Evolutionary conservation across 2,329 filamentous ascomycete genomes (phyloP).

Genomic region (Epichloe glyceriae): DNA sequence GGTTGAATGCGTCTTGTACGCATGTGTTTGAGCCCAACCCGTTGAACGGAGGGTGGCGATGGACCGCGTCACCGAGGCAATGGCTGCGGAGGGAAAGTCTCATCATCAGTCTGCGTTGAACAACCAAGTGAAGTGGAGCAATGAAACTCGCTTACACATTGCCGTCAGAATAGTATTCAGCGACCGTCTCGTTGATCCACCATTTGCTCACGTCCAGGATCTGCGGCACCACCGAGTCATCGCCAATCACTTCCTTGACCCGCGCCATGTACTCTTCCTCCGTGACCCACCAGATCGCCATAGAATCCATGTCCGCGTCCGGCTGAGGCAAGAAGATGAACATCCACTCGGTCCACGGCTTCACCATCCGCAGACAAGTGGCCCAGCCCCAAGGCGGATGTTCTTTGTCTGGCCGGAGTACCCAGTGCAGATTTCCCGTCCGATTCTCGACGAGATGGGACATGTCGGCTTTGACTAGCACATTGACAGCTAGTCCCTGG

Average conservation of each 20-base stretch:
- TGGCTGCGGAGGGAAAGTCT: conserved; percentile 19
- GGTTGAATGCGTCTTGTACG: conserved; percentile 42
- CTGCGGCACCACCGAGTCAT: conserved; percentile 34
- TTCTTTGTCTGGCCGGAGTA: conserved; percentile 40
- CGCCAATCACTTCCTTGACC: conserved; percentile 39
- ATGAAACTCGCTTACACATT: conserved; percentile 27
- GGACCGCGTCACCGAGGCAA: conserved; percentile 44
- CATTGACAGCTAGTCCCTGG: conserved; percentile 26
- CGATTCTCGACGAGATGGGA: conserved; percentile 33
- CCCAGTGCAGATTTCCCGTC: conserved; percentile 47
- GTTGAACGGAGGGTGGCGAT: conserved; percentile 44
- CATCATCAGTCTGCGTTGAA: neutral
- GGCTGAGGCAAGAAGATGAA: conserved; percentile 37
- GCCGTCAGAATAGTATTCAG: conserved; percentile 39
- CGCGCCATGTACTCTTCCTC: conserved; percentile 32
- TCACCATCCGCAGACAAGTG: conserved; percentile 44
- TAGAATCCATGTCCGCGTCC: conserved; percentile 18
- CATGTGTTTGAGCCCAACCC: conserved; percentile 47
- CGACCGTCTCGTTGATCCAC: conserved; percentile 49
- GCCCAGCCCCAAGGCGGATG: conserved; percentile 38
- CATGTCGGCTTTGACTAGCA: conserved; percentile 33
- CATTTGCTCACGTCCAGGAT: conserved; percentile 43
- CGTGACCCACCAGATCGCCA: conserved; percentile 20
- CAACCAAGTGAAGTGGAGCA: neutral
- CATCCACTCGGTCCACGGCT: conserved; percentile 51